Evolutionary conservation across 2,329 filamentous ascomycete genomes (phyloP), one percentile per base, ranked within the genome.

Genomic region (Cladosporium velox): DNA sequence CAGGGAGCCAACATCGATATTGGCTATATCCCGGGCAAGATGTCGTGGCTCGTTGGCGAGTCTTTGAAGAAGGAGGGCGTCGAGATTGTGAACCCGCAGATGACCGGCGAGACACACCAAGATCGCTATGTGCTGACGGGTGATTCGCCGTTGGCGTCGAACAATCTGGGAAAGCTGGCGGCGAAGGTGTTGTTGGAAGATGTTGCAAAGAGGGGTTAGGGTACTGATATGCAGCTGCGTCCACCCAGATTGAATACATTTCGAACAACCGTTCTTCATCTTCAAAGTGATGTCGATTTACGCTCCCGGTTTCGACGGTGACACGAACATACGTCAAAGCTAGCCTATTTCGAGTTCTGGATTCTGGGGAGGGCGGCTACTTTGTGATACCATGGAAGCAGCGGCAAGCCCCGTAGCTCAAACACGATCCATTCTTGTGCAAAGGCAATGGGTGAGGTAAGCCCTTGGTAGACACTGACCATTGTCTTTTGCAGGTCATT

Each of bases 131-230:
- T 71, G 6, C 30, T 71, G 1, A 71, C 69, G 26, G 67, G 69
- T 15, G 69, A 71, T 57, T 71, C 69, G 44, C 69, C 69, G n/a
- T 26, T 71, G 60, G 69, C 68, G n/a, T 70, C 68, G 26, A 71
- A 71, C 59, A 68, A 67, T 47, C 34, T 71, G 44, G 69, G 69
- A 10, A 71, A 69, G 44, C 44, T 71, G 41, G 69, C 68, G 41
- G 68, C 69, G 34, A 66, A 41, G 15, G 65, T 64, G 11, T 54
- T 70, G 32, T 54, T 70, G 18, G 67, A 70, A 32, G 69, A 70
- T 55, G 59, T 69, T 38, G 58, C 57, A n/a, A 61, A 64, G 30
- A 52, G 61, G 52, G n/a, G 8, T 47, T 47, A 44, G 18, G 41
- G 28, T 30, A 30, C 24, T 30, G 28, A 38, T 5, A 47, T 21